Evolutionary conservation across 2,329 filamentous ascomycete species (phyloP), one percentile per base, ranked within the genome.

Genomic region (Aspergillus fumigatus): DNA sequence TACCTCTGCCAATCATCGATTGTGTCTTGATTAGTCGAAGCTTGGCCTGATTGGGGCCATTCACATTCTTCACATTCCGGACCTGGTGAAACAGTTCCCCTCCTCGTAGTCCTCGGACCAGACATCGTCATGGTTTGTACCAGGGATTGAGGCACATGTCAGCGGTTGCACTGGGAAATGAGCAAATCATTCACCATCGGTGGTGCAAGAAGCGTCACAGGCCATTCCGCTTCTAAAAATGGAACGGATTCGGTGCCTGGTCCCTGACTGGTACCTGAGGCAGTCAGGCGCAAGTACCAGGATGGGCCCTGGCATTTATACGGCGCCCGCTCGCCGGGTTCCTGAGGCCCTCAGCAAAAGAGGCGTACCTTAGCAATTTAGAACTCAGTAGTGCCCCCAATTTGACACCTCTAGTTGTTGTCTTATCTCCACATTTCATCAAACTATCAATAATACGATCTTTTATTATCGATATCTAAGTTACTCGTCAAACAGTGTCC

Each of bases 21-120:
- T 21, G 41, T 26, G 52, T 56, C 57, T 57, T 59, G 57, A 60
- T 59, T 63, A 62, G 61, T 54, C 43, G 40, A 64, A 64, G 62
- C 62, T 64, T 64, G 62, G 59, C 62, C 14, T 3, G 11, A 3
- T 3, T 3, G 3, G 3, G 10, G 3, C 60, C 62, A 62, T 54
- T 58, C 10, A 50, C 8, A 47, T 5, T 7, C 17, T 5, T 11
- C 19, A n/a, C 21, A 19, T 26, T 21, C 19, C 14, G 3, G 3
- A 19, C 19, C 1, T 11, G 45, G 48, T 53, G 55, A 55, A 51
- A 61, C 48, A 45, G 26, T 27, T 26, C 41, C 19, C n/a, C 47
- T 27, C 11, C 19, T 23, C 40, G 4, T 6, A 7, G 6, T 26
- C 23, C 23, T 23, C 25, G 40, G 6, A 21, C 19, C 21, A 43